Evolutionary conservation across 2,329 filamentous ascomycete genomes (phyloP).

Genomic region (Zelopaecilomyces penicillatus): DNA sequence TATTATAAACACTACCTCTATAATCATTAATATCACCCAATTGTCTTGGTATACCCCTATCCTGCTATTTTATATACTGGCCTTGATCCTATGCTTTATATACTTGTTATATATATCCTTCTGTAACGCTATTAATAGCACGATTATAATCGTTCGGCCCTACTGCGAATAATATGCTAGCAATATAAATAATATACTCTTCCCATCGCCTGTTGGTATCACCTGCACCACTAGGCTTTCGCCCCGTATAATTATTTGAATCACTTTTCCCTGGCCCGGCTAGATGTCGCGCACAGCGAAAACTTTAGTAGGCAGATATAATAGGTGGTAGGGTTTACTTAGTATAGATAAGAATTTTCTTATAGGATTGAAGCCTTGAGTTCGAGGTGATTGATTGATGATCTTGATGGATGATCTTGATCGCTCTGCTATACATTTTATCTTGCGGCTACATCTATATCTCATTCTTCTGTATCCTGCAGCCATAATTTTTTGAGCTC

Average conservation of each 20-base stretch:
- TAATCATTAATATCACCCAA: not conserved
- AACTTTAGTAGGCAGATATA: too few species aligned
- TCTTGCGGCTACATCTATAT: too few species aligned
- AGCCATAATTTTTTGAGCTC: too few species aligned
- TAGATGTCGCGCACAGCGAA: too few species aligned
- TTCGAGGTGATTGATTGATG: too few species aligned
- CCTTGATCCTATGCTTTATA: slow-evolving; percentile 3
- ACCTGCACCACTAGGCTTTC: not conserved
- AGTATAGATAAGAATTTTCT: too few species aligned
- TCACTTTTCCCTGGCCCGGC: not conserved
- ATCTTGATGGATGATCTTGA: too few species aligned
- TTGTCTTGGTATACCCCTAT: not conserved
- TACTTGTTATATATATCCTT: slow-evolving; percentile 4
- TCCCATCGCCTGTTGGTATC: not conserved
- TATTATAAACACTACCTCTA: too few species aligned
- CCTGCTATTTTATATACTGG: slow-evolving; percentile 1
- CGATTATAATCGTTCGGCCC: slow-evolving; percentile 3
- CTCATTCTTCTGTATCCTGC: too few species aligned
- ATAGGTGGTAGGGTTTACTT: too few species aligned
- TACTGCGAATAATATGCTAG: not conserved
- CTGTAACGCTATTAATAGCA: slow-evolving; percentile 4
- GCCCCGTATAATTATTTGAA: not conserved
- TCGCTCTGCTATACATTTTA: too few species aligned
- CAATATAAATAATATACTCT: slow-evolving; percentile 5
- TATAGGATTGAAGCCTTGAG: too few species aligned